Evolutionary conservation across 2,329 filamentous ascomycete species (phyloP), one percentile per base, ranked within the genome.

Genomic region (Podosphaera xanthii): DNA sequence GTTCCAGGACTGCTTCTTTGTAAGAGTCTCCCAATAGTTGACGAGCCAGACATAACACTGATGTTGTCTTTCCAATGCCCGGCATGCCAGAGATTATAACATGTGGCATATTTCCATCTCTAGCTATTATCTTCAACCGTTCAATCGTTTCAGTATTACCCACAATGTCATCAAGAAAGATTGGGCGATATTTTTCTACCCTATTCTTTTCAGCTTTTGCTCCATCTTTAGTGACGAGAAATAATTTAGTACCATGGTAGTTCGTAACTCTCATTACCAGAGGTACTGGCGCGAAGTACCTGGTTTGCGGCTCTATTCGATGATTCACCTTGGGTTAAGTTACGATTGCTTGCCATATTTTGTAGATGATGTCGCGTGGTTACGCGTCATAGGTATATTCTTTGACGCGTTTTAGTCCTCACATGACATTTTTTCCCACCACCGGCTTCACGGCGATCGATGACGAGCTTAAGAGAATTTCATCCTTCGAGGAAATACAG

Each of bases 51-150:
- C 92, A 97, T 62, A 97, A 75, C 59, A 98, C 84, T 59, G 89
- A 95, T 0, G 92, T 97, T 3, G 92, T 98, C 76, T 98, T 98
- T 71, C 92, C 92, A 68, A 97, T 98, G 69, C 92, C 92, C 30
- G 92, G 92, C 89, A 95, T 97, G 61, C 92, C 92, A n/a, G 88
- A 95, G 68, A 98, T 97, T 72, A 98, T 97, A 68, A 98, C 82
- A 73, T 98, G 92, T 2, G 92, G 92, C 90, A 98, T 96, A 73
- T 98, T 98, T 66, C 92, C 92, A 74, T 97, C 92, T 72, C 90
- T 92, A 54, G 92, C 90, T 66, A 98, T 97, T 68, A 98, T 97
- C 70, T 97, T 97, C 67, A 98, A 76, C 59, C 92, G 86, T 71
- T 97, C 91, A 67, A 98, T 89, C 0, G 92, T 98, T 71, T 98